Base-by-base conservation (phyloP, 495 filamentous ascomycete genomes). In the Penicillium atrosanguineum region DNA sequence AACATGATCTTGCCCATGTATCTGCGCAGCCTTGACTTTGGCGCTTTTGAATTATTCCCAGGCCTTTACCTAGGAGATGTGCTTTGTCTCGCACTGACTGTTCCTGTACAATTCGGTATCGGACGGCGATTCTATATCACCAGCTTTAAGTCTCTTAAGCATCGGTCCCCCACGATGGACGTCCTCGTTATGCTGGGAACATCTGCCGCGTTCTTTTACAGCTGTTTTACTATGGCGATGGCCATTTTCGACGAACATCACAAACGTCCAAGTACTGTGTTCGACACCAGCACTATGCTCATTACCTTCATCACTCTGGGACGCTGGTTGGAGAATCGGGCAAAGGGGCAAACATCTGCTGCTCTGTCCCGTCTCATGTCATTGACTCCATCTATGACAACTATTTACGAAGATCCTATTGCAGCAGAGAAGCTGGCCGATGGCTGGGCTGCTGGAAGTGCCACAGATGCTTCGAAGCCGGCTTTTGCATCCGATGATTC, bases 221-320 rank as follows among this genome's bases (percentile, higher is more conserved):
- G 93, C 66, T 71, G 90, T 56, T 84, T 88, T 39, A 87, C 91
- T 11, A 97, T 99, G 91, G 14, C 84, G 12, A 85, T 97, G 29
- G 90, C 90, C 7, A 62, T 97, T 20, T 43, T 87, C 3, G 73
- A 79, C 29, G 70, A 78, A 7, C 85, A 89, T 5, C 91, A 97
- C 61, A 79, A 75, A 7, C 80, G 86, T 19, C 94, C 94, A 2
- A 84, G 82, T 49, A 96, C 89, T 6, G 87, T 97, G 4, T 99
- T 97, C 57, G 94, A 99, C 59, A 99, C 94, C 0, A 96, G 91
- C 67, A 97, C 91, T 20, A 99, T 97, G 95, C 82, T 99, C 20
- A 96, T 99, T 64, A 96, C 90, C 0, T 97, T 97, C 69, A 90
- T 96, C 69, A 89, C 89, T 0, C 75, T 99, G 4, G 92, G 94